Conservation (phyloP, 1,284 basidiomycete genomes). For the Leccinum holopus region DNA sequence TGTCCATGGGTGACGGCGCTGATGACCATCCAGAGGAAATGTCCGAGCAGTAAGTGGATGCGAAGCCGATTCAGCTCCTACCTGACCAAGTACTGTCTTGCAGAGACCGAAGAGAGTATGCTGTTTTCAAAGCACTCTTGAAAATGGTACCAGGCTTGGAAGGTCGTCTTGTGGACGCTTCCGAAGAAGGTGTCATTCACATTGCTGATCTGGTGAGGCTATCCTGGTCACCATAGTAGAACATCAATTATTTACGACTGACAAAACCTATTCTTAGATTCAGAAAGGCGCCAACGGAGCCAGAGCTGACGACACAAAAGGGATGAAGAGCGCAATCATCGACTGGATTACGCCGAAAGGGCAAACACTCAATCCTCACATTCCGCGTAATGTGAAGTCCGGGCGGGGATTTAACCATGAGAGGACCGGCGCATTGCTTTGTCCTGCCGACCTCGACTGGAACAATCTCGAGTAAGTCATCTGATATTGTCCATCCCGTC, state of each 20-base stretch:
- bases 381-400: background rate
- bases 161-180: background rate
- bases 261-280: too few species aligned
- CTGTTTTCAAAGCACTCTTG: background rate
- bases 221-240: too few species aligned
- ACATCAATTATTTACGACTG: too few species aligned
- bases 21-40: background rate
- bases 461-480: background rate
- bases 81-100: background rate
- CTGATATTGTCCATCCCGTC: too few species aligned
- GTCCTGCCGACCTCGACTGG: conserved; percentile 1
- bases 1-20: background rate
- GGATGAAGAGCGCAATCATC: background rate
- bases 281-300: background rate
- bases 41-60: background rate
- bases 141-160: background rate
- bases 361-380: background rate
- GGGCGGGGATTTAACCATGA: background rate
- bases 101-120: background rate
- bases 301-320: background rate
- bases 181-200: background rate
- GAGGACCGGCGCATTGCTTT: background rate
- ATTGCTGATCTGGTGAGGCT: background rate
- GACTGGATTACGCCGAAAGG: conserved; percentile 1
- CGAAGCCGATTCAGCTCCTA: background rate